phyloP scores from a whole-genome alignment of 768 basidiomycete species.

The Calocera viscosa region DNA sequence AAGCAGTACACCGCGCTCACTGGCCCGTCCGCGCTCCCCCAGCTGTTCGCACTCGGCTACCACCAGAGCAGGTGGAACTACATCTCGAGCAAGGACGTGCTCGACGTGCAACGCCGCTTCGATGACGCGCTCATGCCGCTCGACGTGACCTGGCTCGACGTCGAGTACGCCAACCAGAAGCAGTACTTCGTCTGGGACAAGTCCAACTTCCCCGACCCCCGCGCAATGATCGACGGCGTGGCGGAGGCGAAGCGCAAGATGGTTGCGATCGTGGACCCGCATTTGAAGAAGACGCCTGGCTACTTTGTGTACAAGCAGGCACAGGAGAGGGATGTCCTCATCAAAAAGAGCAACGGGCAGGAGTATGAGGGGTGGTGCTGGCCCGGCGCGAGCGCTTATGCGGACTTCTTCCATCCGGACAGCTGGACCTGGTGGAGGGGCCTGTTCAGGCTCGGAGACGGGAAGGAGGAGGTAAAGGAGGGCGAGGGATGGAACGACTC shows the following conservation, averaged over 20 bases:
- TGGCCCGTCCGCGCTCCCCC: conserved; percentile 76
- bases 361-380: conserved; percentile 99
- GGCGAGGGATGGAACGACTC: conserved; percentile 59
- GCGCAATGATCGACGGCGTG: conserved; percentile 84
- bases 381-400: conserved; percentile 92
- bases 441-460: conserved; percentile 51
- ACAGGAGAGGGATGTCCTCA: conserved; percentile 64
- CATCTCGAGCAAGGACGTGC: conserved; percentile 74
- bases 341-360: conserved; percentile 66
- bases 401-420: conserved; percentile 88
- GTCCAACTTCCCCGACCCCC: conserved; percentile 85
- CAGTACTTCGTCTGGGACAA: conserved; percentile 97
- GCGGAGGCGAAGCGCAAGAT: conserved; percentile 82
- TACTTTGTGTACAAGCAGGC: conserved; percentile 82
- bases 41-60: conserved; percentile 82
- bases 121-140: conserved; percentile 92
- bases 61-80: conserved; percentile 99
- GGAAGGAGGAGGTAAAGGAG: conserved; percentile 31
- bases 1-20: conserved; percentile 75
- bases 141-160: conserved; percentile 95
- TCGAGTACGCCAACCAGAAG: conserved; percentile 87
- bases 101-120: conserved; percentile 71
- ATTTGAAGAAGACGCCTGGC: conserved; percentile 66
- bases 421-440: conserved; percentile 85
- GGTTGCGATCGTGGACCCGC: conserved; percentile 96